A percentile compares a stretch with the other conserved stretches of the same genome.
These are phyloP conservation scores for Colletotrichum sp. DNA, from an alignment of 2,329 filamentous ascomycete genomes.

Conservation along the genomic window DNA sequence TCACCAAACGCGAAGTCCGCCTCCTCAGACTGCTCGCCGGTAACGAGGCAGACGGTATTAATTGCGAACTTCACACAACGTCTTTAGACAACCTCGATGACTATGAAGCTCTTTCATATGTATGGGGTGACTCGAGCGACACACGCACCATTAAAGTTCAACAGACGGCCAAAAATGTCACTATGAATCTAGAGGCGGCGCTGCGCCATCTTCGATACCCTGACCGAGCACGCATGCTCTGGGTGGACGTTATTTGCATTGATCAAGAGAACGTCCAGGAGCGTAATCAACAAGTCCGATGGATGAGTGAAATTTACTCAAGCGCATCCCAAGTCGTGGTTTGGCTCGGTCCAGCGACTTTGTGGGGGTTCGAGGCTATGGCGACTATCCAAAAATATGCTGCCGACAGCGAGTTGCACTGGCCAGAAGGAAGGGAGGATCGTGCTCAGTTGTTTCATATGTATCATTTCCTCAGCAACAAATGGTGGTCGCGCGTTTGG, in stretches of 20 bases:
- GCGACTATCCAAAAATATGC: neutral
- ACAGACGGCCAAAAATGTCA: neutral
- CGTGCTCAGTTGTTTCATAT: neutral
- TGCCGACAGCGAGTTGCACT: neutral
- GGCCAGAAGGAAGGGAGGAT: neutral
- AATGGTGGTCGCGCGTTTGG: neutral
- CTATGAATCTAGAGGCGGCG: neutral
- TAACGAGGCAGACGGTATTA: neutral
- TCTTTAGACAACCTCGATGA: neutral
- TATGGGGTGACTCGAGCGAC: neutral
- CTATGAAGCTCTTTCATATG: neutral
- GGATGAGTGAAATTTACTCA: neutral
- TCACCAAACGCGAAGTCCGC: neutral
- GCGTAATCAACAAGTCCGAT: neutral
- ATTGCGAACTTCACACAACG: neutral
- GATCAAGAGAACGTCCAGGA: neutral
- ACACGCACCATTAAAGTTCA: neutral
- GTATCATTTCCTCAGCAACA: fast-evolving
- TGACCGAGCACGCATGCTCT: neutral
- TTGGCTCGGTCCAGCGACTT: neutral
- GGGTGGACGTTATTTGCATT: neutral
- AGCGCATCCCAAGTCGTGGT: neutral
- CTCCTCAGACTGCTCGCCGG: neutral
- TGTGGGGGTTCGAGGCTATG: fast-evolving
- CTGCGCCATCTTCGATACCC: neutral